Evolutionary conservation across 2,329 filamentous ascomycete species (phyloP).

Genomic region (Bipolaris oryzae): DNA sequence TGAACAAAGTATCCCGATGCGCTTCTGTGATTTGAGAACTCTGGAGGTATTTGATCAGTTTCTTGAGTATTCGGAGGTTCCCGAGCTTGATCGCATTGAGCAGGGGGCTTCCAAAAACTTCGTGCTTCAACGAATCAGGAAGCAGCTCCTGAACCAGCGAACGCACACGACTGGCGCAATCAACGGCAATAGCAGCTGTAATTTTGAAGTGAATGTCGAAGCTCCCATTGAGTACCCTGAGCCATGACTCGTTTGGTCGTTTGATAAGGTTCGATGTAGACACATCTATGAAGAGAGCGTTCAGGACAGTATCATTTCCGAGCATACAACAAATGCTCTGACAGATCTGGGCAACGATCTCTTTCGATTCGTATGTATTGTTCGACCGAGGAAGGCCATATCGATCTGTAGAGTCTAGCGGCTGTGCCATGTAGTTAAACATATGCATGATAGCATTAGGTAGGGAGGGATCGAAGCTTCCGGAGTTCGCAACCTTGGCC

Average conservation of each 20-base stretch:
- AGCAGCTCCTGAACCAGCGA: not conserved
- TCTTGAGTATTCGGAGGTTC: not conserved
- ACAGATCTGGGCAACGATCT: not conserved
- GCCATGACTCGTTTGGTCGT: not conserved
- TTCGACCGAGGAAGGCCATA: not conserved
- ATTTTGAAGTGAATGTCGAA: not conserved
- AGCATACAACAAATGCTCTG: not conserved
- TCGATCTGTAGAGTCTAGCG: not conserved
- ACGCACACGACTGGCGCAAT: not conserved
- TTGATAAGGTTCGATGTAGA: not conserved
- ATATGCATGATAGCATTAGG: not conserved
- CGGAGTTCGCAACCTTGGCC: not conserved
- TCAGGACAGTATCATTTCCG: not conserved
- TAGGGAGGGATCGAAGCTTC: not conserved
- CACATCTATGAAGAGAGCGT: not conserved
- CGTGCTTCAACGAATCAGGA: not conserved
- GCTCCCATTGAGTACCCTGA: not conserved
- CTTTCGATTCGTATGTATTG: not conserved
- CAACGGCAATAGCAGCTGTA: not conserved
- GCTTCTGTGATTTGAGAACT: too few relatives aligned
- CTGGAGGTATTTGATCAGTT: not conserved
- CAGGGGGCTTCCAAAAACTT: not conserved
- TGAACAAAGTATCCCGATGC: too few relatives aligned
- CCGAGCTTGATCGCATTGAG: not conserved
- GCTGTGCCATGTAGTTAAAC: not conserved